These are phyloP conservation scores for Dipteronia sinensis DNA, from an alignment of 345 rosid genomes.

Conservation along the genomic window DNA sequence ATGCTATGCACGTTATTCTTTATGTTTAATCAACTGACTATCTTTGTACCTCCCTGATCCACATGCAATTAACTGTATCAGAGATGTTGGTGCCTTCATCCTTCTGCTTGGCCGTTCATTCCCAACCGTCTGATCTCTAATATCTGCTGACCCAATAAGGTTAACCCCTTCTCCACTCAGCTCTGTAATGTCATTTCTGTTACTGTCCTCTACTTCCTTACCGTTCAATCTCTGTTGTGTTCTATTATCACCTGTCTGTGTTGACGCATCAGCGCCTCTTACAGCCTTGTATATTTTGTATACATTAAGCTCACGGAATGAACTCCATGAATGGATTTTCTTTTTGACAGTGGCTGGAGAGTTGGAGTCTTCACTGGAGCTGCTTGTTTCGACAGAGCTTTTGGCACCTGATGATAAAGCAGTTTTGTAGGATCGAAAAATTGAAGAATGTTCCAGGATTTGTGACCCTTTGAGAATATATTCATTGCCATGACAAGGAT, in stretches of 20 bases:
- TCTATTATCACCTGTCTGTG: constrained; percentile 46
- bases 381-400: constrained; percentile 29
- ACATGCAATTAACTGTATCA: constrained; percentile 60
- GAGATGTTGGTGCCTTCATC: constrained; percentile 48
- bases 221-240: not conserved
- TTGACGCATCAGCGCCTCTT: constrained; percentile 41
- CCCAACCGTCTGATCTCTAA: constrained; percentile 38
- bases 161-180: constrained; percentile 19
- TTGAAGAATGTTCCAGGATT: constrained; percentile 39
- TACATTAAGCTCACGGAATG: constrained; percentile 22
- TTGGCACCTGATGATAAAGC: constrained; percentile 30
- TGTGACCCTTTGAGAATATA: constrained; percentile 71
- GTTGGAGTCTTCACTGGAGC: constrained; percentile 32
- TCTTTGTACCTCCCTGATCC: constrained; percentile 31
- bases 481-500: constrained; percentile 59
- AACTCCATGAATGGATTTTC: constrained; percentile 24
- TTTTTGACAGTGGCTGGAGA: constrained; percentile 14
- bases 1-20: not conserved
- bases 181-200: constrained; percentile 2
- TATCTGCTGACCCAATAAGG: constrained; percentile 31
- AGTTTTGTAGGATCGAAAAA: constrained; percentile 33
- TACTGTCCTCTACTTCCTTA: constrained; percentile 13
- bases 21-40: not conserved
- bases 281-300: constrained; percentile 28
- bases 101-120: constrained; percentile 43